A percentile compares a stretch with the other conserved stretches of the same genome.
phyloP scores from a whole-genome alignment of 2,329 filamentous ascomycete species.

The Myriosclerotinia scirpicola region DNA sequence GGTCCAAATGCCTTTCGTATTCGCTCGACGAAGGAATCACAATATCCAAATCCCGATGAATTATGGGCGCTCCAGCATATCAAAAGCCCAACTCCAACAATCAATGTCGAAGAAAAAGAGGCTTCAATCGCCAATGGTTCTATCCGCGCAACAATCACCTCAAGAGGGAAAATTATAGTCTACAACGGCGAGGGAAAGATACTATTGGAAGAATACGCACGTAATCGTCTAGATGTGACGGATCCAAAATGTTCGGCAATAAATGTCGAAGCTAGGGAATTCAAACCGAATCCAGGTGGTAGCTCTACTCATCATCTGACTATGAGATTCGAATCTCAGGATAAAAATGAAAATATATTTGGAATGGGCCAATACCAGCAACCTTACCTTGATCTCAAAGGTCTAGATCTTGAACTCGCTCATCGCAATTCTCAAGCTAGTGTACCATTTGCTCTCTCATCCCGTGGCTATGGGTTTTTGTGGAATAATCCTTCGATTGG shows the following conservation, averaged over 20 bases:
- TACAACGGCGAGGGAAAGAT: conserved; percentile 45
- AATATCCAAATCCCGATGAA: conserved; percentile 43
- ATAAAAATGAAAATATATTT: conserved; percentile 59
- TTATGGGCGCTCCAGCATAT: conserved; percentile 44
- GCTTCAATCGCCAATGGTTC: conserved; percentile 49
- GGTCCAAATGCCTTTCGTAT: conserved; percentile 50
- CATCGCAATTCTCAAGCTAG: conserved; percentile 67
- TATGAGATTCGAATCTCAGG: conserved; percentile 56
- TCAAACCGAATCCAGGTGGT: conserved; percentile 48
- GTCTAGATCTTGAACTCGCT: conserved; percentile 61
- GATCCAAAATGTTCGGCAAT: conserved; percentile 54
- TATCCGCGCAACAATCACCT: conserved; percentile 49
- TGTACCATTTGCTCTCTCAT: conserved; percentile 61
- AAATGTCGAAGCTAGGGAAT: conserved; percentile 51
- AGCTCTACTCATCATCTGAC: conserved; percentile 54
- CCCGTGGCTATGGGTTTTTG: conserved; percentile 60
- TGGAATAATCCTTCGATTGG: conserved; percentile 68
- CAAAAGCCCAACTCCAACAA: not conserved
- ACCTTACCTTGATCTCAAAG: conserved; percentile 61
- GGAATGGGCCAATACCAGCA: conserved; percentile 72
- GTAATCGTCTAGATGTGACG: conserved; percentile 48
- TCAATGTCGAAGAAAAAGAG: conserved; percentile 19
- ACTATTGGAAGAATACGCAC: conserved; percentile 52
- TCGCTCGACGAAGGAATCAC: conserved; percentile 46
- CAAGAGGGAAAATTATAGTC: conserved; percentile 50